phyloP scores from a whole-genome alignment of 352 stramenopile genomes.

The Globisporangium paroecandrum region DNA sequence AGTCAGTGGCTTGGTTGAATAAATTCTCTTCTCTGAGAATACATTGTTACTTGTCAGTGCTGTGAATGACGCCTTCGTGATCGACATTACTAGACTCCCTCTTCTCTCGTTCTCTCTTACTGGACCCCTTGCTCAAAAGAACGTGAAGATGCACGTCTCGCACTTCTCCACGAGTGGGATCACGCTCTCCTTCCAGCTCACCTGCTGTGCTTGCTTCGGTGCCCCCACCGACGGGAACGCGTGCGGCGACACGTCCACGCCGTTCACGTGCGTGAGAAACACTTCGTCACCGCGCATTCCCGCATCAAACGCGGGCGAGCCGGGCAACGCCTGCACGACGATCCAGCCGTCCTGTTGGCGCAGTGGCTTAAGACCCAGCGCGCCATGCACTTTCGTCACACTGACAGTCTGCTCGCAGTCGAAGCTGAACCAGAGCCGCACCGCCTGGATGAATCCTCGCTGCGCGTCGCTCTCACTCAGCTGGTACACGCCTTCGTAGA shows the following conservation, averaged over 20 bases:
- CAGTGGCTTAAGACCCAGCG: slow-evolving; percentile 63
- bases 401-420: slow-evolving; percentile 76
- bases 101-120: neutral
- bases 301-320: slow-evolving; percentile 62
- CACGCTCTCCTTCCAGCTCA: slow-evolving; percentile 75
- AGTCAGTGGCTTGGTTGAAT: too few species aligned
- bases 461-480: slow-evolving; percentile 46
- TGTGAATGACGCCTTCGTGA: neutral
- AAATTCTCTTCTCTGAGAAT: too few species aligned
- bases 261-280: slow-evolving; percentile 81
- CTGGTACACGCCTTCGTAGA: slow-evolving; percentile 66
- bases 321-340: slow-evolving; percentile 62
- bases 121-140: slow-evolving; percentile 36
- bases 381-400: slow-evolving; percentile 71
- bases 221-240: slow-evolving; percentile 56
- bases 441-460: slow-evolving; percentile 58
- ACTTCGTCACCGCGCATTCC: slow-evolving; percentile 72
- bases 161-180: slow-evolving; percentile 69
- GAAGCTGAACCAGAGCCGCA: slow-evolving; percentile 80
- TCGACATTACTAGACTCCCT: neutral
- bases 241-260: slow-evolving; percentile 68
- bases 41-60: too few species aligned
- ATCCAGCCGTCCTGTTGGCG: slow-evolving; percentile 78
- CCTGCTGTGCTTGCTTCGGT: slow-evolving; percentile 23
- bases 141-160: slow-evolving; percentile 79